phyloP scores from a whole-genome alignment of 176 grass and related monocot species.

The Hordeum marinum region DNA sequence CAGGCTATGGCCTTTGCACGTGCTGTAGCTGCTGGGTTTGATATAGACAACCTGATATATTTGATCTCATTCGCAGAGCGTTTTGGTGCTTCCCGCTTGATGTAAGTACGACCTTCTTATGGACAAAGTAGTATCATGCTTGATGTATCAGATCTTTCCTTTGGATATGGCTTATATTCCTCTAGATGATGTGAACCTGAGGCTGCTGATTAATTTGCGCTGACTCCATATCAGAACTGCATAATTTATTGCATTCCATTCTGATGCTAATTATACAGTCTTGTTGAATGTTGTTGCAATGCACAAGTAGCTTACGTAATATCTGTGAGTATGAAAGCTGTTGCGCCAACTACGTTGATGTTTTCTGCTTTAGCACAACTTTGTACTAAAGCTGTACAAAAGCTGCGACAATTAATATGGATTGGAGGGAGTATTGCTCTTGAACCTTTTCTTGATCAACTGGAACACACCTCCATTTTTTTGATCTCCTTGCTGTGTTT shows the following conservation, averaged over 20 bases:
- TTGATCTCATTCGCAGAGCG: conserved; percentile 68
- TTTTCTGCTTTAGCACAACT: too few species aligned
- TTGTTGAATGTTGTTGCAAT: conserved; percentile 2
- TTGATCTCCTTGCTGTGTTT: too few species aligned
- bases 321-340: background rate
- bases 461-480: too few species aligned
- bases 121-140: background rate
- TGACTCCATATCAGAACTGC: background rate
- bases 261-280: background rate
- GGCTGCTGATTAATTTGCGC: background rate
- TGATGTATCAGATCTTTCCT: conserved; percentile 3
- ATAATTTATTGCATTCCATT: conserved; percentile 8
- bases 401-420: too few species aligned
- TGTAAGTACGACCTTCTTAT: conserved; percentile 43
- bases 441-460: too few species aligned
- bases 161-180: background rate
- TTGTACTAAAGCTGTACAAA: too few species aligned
- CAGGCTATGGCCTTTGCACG: conserved; percentile 98
- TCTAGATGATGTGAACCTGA: background rate
- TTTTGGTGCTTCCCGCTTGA: conserved; percentile 80
- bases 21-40: conserved; percentile 87
- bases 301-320: background rate
- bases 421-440: too few species aligned
- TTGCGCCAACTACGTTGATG: background rate
- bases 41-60: conserved; percentile 71